Conservation (phyloP, 306 rosid species). For the Albizia julibrissin region DNA sequence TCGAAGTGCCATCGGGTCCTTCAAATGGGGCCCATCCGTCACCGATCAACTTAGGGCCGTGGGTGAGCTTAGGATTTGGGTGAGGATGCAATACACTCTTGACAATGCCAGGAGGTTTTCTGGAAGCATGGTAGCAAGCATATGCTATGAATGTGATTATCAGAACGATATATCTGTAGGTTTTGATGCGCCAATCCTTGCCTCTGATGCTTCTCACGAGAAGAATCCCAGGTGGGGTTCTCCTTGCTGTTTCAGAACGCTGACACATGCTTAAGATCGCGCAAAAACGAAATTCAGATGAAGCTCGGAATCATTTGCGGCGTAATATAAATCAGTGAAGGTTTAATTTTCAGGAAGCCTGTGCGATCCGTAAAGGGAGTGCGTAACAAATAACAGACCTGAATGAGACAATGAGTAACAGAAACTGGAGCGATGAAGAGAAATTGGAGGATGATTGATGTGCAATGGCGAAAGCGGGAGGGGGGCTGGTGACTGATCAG, state of each 20-base stretch:
- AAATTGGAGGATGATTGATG: background rate
- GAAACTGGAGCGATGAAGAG: background rate
- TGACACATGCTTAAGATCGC: conserved; percentile 23
- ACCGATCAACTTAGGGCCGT: background rate
- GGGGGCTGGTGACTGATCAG: background rate
- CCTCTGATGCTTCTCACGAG: conserved; percentile 49
- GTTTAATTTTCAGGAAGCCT: background rate
- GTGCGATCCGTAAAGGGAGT: too few species aligned
- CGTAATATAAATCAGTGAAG: background rate
- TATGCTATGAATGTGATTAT: conserved; percentile 70
- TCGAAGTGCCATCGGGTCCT: conserved; percentile 59
- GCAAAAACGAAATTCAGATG: background rate
- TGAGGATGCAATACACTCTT: conserved; percentile 69
- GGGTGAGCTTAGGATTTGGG: conserved; percentile 8
- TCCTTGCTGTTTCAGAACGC: conserved; percentile 34
- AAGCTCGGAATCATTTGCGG: too few species aligned
- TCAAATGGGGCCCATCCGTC: conserved; percentile 75
- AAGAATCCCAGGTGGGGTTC: conserved; percentile 66
- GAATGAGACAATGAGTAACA: background rate
- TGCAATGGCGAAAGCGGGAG: background rate
- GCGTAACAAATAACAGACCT: background rate
- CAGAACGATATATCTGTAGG: conserved; percentile 63
- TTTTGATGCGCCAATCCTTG: conserved; percentile 51
- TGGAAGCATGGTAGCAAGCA: conserved; percentile 76
- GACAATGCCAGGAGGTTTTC: conserved; percentile 73